Evolutionary conservation across 805 yeast species (phyloP), one percentile per base, ranked within the genome.

Genomic region (Ogataea neopini): DNA sequence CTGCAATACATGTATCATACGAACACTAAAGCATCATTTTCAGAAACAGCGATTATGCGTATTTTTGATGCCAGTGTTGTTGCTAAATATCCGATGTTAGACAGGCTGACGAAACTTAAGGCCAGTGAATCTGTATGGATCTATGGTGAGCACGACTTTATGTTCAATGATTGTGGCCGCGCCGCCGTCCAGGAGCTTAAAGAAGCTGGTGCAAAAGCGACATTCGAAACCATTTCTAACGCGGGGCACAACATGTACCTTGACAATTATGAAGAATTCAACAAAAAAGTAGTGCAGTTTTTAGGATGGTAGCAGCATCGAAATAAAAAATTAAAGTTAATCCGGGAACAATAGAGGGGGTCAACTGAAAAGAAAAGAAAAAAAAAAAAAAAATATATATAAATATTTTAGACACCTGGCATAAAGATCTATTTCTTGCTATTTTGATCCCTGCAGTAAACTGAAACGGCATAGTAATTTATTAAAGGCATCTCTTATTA

Each of bases 231-330:
- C 1, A 72, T 87, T 7, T 72, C 75, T 4, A 72, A 80, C 49
- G 75, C 88, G 1, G 95, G 95, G 1, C 95, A 87, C 65, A 92
- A 87, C 60, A 56, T 87, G 23, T 87, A 85, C 60, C 68, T 86
- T 51, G 96, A 87, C 59, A 86, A 87, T 56, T 66, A 69, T 30
- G 47, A 53, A 3, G 75, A 64, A 28, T 87, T 87, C 62, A 84
- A 86, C 58, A 52, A 64, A 7, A 62, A 41, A 64, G 74, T 68
- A 57, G 65, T 48, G 47, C 59, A 62, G 33, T 77, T 75, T 48
- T 53, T 76, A 40, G 56, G 60, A 1, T 61, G 63, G 47, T 46
- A 14, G 20, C 15, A n/a, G n/a, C n/a, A n/a, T n/a, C n/a, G n/a
- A n/a, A n/a, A n/a, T n/a, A n/a, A n/a, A 40, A 17, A 26, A 23